phyloP scores from a whole-genome alignment of 129 eudicot genomes.

The Chrysanthemum lavandulifolium region DNA sequence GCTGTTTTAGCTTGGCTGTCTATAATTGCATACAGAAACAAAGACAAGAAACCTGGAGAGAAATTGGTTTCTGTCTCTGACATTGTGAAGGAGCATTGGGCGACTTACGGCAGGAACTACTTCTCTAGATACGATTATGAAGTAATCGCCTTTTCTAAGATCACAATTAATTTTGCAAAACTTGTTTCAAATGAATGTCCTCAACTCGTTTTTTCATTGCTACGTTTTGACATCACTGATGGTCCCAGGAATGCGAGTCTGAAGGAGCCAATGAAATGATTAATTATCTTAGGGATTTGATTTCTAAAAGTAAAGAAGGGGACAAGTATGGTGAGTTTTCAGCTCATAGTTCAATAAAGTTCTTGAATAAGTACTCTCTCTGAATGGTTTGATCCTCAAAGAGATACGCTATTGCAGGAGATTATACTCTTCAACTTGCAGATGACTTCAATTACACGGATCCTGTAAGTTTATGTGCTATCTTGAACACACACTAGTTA shows the following conservation, averaged over 20 bases:
- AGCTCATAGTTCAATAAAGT: slow-evolving; percentile 11
- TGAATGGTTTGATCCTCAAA: slow-evolving; percentile 9
- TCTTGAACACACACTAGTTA: not conserved
- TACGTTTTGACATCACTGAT: slow-evolving; percentile 21
- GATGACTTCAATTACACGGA: slow-evolving; percentile 92
- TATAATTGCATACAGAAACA: slow-evolving; percentile 80
- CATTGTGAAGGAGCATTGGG: slow-evolving; percentile 93
- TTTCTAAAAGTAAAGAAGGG: slow-evolving; percentile 86
- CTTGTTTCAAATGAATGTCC: slow-evolving; percentile 4
- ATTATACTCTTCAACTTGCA: slow-evolving; percentile 75
- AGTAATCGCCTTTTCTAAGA: slow-evolving; percentile 38
- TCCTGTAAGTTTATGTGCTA: slow-evolving; percentile 70
- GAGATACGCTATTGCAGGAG: slow-evolving; percentile 44
- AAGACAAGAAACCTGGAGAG: slow-evolving; percentile 81
- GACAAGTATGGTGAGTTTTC: slow-evolving; percentile 68
- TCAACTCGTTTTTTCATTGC: slow-evolving; percentile 5
- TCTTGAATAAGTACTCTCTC: not conserved
- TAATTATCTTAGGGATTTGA: slow-evolving; percentile 76
- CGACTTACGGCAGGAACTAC: slow-evolving; percentile 95
- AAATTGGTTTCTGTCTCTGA: slow-evolving; percentile 77
- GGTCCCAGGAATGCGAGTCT: slow-evolving; percentile 87
- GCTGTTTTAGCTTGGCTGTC: slow-evolving; percentile 99
- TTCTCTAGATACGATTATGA: slow-evolving; percentile 98
- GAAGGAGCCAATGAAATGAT: slow-evolving; percentile 97
- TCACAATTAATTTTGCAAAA: not conserved